Percentiles rank a stretch among this genome's conserved stretches.
Evolutionary conservation across 75 land plant genomes (phyloP).

Genomic region (Picea sitchensis): DNA sequence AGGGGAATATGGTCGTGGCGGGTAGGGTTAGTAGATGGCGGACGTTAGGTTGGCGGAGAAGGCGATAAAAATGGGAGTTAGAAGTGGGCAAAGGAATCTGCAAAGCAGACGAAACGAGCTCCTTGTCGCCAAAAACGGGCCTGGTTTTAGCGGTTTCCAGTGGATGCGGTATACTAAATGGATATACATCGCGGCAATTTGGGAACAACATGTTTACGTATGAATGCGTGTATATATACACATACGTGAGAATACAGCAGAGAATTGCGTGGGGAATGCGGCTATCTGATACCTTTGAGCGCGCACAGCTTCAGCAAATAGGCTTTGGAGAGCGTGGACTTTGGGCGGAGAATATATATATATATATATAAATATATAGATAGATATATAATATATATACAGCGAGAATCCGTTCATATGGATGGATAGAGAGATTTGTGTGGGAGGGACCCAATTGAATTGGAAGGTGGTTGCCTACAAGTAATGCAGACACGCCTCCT

Average conservation of each 20-base stretch:
- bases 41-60: neutral
- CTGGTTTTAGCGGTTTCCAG: constrained; percentile 5
- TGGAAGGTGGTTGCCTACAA: neutral
- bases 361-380: neutral
- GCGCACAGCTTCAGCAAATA: too few species aligned
- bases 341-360: neutral
- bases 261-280: constrained; percentile 12
- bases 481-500: constrained; percentile 11
- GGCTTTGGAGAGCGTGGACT: neutral
- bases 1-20: too few species aligned
- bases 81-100: neutral
- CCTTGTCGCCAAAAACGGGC: neutral
- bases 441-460: neutral
- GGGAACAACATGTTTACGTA: neutral
- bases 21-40: neutral
- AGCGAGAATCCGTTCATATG: neutral
- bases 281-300: neutral
- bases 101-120: neutral
- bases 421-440: neutral
- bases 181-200: neutral
- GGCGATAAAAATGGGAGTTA: neutral
- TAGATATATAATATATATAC: neutral
- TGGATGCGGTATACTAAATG: constrained; percentile 2
- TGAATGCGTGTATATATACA: neutral
- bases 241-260: constrained; percentile 12